phyloP scores from a whole-genome alignment of 169 alveolate genomes.

The Miamiensis avidus region DNA sequence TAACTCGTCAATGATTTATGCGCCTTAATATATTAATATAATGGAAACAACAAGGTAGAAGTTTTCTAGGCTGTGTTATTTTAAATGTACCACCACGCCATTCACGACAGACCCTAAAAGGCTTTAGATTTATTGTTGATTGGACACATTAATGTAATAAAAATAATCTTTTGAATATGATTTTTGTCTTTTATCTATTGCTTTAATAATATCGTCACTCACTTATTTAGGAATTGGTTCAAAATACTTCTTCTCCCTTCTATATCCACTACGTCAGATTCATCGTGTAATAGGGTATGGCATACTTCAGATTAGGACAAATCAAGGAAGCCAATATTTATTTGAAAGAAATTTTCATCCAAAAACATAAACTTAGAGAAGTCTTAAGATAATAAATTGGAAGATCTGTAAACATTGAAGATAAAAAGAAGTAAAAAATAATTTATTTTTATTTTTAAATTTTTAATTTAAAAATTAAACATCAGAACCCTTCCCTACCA shows the following conservation, averaged over 20 bases:
- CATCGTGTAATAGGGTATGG: background rate
- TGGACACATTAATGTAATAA: background rate
- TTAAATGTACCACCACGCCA: background rate
- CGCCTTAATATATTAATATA: background rate
- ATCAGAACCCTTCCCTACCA: background rate
- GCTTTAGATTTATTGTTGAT: background rate
- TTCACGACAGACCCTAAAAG: background rate
- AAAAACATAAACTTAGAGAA: background rate
- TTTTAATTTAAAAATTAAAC: no score
- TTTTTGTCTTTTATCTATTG: no score
- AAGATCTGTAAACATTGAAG: background rate
- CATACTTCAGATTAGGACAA: background rate
- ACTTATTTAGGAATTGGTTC: background rate
- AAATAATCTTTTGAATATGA: no score
- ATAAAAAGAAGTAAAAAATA: no score
- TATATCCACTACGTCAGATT: background rate
- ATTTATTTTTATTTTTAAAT: no score
- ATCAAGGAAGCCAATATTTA: background rate
- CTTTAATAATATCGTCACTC: no score
- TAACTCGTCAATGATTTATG: background rate
- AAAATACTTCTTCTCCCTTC: background rate
- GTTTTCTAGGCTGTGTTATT: background rate
- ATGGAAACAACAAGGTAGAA: no score
- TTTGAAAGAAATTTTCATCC: background rate
- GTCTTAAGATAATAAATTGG: background rate